Evolutionary conservation across 2,329 filamentous ascomycete genomes (phyloP).

Genomic region (Clarireedia homoeocarpa): DNA sequence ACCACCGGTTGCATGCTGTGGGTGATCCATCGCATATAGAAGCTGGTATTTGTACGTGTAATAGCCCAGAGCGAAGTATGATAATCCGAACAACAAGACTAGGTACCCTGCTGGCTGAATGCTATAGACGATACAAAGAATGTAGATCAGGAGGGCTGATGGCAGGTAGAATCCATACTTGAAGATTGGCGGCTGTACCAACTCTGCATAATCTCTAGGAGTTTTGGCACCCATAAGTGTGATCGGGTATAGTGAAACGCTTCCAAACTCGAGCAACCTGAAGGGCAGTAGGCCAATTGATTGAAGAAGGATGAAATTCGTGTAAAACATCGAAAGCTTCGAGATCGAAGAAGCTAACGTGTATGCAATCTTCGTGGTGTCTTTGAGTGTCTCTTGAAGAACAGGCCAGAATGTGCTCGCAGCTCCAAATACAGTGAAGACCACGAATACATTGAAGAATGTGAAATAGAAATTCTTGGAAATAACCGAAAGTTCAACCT

Average conservation of each 20-base stretch:
- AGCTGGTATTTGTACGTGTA: slow-evolving; percentile 97
- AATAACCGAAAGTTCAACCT: slow-evolving; percentile 88
- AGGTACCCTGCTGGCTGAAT: slow-evolving; percentile 72
- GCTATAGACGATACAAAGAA: slow-evolving; percentile 92
- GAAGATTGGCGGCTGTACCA: slow-evolving; percentile 77
- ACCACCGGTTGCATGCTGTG: slow-evolving; percentile 84
- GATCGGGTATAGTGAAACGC: slow-evolving; percentile 75
- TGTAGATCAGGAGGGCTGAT: slow-evolving; percentile 85
- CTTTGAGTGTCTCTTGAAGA: slow-evolving; percentile 66
- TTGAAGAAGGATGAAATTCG: slow-evolving; percentile 89
- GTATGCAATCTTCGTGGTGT: slow-evolving; percentile 70
- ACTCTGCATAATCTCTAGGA: slow-evolving; percentile 78
- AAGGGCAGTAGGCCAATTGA: slow-evolving; percentile 91
- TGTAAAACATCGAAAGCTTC: slow-evolving; percentile 74
- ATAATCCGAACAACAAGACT: slow-evolving; percentile 71
- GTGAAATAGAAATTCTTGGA: slow-evolving; percentile 99
- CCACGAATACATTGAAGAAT: slow-evolving; percentile 97
- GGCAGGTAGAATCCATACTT: slow-evolving; percentile 95
- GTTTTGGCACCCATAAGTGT: slow-evolving; percentile 72
- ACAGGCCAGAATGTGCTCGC: slow-evolving; percentile 66
- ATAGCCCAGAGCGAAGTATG: slow-evolving; percentile 77
- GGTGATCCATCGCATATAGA: slow-evolving; percentile 96
- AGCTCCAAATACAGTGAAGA: slow-evolving; percentile 84
- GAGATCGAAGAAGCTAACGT: slow-evolving; percentile 71
- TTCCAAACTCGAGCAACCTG: slow-evolving; percentile 82